phyloP scores from a whole-genome alignment of 139 green algal species.

The Chara braunii region DNA sequence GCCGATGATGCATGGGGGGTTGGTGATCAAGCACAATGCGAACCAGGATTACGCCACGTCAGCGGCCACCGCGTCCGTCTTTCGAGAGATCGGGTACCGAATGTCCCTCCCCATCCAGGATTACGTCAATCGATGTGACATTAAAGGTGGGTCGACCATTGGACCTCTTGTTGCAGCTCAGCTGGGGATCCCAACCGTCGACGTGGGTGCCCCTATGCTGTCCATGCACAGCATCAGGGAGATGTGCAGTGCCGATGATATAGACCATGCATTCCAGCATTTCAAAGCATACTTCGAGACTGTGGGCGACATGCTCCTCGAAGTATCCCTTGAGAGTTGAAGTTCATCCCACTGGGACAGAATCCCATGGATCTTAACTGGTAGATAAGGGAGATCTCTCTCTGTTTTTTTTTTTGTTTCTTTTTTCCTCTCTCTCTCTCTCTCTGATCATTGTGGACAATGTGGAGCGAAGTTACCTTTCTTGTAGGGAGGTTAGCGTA shows the following conservation, averaged over 20 bases:
- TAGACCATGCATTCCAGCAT: constrained; percentile 40
- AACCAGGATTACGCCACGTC: constrained; percentile 91
- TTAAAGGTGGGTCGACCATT: constrained; percentile 90
- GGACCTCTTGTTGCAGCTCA: constrained; percentile 80
- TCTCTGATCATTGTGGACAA: too few species aligned
- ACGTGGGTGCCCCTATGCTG: constrained; percentile 75
- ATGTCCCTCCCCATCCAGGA: constrained; percentile 54
- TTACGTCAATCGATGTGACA: constrained; percentile 87
- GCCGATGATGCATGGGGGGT: constrained; percentile 48
- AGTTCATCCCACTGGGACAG: too few species aligned
- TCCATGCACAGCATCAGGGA: constrained; percentile 86
- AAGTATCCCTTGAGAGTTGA: too few species aligned
- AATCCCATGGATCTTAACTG: too few species aligned
- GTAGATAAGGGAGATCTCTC: too few species aligned
- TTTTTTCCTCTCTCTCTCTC: too few species aligned
- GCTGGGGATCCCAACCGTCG: constrained; percentile 75
- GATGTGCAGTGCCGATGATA: constrained; percentile 48
- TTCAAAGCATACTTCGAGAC: constrained; percentile 35
- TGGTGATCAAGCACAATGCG: constrained; percentile 89
- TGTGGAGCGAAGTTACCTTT: too few species aligned
- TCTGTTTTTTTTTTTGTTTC: too few species aligned
- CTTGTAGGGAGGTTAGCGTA: too few species aligned
- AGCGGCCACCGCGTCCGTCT: constrained; percentile 63
- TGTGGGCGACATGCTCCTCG: neutral
- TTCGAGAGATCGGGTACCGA: constrained; percentile 59